Evolutionary conservation across 208 protist species (phyloP), one percentile per base, ranked within the genome.

Genomic region (Eutreptiella sp.): DNA sequence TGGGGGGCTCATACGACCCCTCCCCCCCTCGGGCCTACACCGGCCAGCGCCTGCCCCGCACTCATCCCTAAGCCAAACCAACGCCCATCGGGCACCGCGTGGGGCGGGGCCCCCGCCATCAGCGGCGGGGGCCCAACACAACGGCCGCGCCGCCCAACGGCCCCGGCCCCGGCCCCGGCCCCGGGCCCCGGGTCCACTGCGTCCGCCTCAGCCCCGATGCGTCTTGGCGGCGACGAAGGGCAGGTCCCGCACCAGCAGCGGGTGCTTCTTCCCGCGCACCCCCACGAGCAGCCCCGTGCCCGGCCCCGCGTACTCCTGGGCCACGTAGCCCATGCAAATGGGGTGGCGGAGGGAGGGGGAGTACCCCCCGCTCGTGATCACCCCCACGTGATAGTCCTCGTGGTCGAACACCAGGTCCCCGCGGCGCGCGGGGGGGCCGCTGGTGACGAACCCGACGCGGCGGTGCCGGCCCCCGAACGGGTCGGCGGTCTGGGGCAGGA

Each of bases 291-390:
- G 62, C 50, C 80, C 59, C 11, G 80, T 89, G 4, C 84, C 81
- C 21, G 77, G 67, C 62, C 85, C 83, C 0, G 81, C 68, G 21
- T 78, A 62, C 5, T 60, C 61, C 23, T 76, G 85, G 34, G 85
- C 54, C 0, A 98, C 47, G 67, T 95, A 97, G 47, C 67, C 87
- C 70, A 97, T 88, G 3, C 72, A 87, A 50, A 97, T 86, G 55
- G 88, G 85, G 57, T 76, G 76, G 59, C 89, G 70, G 11, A 95
- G 72, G 36, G 72, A 79, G 29, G 94, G 94, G 1, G 80, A 88
- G 21, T 85, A 73, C 28, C 73, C 75, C 36, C 94, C 94, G 48
- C 75, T 88, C 11, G 90, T 95, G 11, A 96, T 74, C 24, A 74
- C 36, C 39, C 94, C 94, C 4, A 95, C 85, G 19, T 57, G 47